phyloP scores from a whole-genome alignment of 2,329 filamentous ascomycete species.

The Sarocladiaceae sp. region DNA sequence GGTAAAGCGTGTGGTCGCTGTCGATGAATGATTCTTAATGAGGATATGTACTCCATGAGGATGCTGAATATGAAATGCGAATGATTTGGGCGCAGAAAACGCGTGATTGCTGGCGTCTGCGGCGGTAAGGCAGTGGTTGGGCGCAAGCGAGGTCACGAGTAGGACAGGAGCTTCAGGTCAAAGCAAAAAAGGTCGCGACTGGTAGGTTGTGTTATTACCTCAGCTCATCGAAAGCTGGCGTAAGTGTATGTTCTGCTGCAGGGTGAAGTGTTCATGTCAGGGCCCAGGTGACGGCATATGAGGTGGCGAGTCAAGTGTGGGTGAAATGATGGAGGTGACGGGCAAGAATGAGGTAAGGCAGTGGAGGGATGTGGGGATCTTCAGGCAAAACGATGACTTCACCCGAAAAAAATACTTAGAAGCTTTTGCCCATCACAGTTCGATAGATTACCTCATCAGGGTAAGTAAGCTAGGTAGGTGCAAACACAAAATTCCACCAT shows the following conservation, averaged over 20 bases:
- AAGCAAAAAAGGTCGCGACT: background rate
- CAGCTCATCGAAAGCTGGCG: too few relatives aligned
- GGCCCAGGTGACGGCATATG: background rate
- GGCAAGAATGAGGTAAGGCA: constrained; percentile 3
- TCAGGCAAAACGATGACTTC: constrained; percentile 6
- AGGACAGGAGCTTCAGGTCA: background rate
- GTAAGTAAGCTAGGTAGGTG: too few relatives aligned
- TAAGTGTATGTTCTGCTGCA: too few relatives aligned
- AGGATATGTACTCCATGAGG: constrained; percentile 7
- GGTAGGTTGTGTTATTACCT: background rate
- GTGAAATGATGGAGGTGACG: background rate
- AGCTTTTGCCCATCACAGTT: too few relatives aligned
- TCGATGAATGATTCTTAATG: background rate
- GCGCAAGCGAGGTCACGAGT: background rate
- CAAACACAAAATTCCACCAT: too few relatives aligned
- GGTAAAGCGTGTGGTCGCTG: constrained; percentile 8
- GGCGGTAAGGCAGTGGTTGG: constrained; percentile 4
- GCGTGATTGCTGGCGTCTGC: constrained; percentile 6
- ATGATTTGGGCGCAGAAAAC: background rate
- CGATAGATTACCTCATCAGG: background rate
- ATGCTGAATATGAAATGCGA: background rate
- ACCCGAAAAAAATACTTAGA: too few relatives aligned
- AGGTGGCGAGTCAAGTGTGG: background rate
- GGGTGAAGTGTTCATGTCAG: background rate
- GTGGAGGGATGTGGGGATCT: background rate